Evolutionary conservation across 2,329 filamentous ascomycete genomes (phyloP).

Genomic region (Cladosporium sp.): DNA sequence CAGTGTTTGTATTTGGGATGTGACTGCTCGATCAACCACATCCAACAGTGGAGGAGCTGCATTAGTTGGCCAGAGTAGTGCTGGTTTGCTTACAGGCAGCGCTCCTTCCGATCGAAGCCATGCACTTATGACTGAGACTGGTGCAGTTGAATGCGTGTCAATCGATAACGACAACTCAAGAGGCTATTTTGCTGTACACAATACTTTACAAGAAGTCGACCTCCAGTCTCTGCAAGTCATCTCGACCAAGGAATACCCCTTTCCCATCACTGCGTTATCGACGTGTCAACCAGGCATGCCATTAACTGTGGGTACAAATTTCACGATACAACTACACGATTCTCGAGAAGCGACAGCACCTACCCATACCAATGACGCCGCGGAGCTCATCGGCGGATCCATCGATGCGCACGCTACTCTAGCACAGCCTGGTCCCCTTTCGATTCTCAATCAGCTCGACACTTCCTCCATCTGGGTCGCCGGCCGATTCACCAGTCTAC

Average conservation of each 20-base stretch:
- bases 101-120: conserved; percentile 42
- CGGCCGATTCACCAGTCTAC: conserved; percentile 80
- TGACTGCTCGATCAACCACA: conserved; percentile 21
- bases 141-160: conserved; percentile 76
- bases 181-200: conserved; percentile 77
- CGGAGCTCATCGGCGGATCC: conserved; percentile 33
- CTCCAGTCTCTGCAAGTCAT: conserved; percentile 67
- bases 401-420: conserved; percentile 60
- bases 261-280: conserved; percentile 79
- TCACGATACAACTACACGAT: conserved; percentile 80
- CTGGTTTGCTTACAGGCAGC: conserved; percentile 63
- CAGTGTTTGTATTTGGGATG: conserved; percentile 80
- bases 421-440: conserved; percentile 75
- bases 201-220: conserved; percentile 75
- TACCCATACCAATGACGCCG: conserved; percentile 1
- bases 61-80: conserved; percentile 61
- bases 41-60: conserved; percentile 42
- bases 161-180: conserved; percentile 64
- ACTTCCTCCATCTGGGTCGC: conserved; percentile 75
- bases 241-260: conserved; percentile 68
- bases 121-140: conserved; percentile 63
- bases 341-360: conserved; percentile 46
- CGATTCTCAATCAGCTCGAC: conserved; percentile 58
- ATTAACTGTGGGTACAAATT: conserved; percentile 77
- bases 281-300: conserved; percentile 62